Base-by-base conservation (phyloP, 805 yeast species). In the Metschnikowia colocasiae region DNA sequence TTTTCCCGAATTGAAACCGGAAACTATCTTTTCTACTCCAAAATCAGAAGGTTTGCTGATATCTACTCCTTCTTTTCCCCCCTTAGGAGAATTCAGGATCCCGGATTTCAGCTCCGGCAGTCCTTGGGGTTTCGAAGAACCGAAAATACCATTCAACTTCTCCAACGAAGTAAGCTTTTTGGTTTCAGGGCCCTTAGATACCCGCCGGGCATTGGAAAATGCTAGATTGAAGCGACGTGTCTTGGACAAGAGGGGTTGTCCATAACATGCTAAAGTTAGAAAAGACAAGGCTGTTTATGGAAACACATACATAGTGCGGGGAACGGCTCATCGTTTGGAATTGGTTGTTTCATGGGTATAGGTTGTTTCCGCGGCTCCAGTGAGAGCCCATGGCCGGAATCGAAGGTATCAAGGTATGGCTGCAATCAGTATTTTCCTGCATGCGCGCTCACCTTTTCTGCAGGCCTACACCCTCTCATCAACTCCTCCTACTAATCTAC, bases 231-330 rank as follows among this genome's bases (percentile, higher is more conserved):
- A 39, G n/a, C 22, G 27, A 3, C 43, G 43, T 23, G 43, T 23
- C 22, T 40, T 40, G 29, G 36, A 22, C 19, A 31, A 23, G 6
- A 22, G 27, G 22, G 35, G 35, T 29, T 40, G 31, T 5, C 43
- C 43, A 40, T 40, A 40, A 31, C 43, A 40, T n/a, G 43, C 43
- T 40, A 22, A 31, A 22, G 36, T 40, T 40, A 40, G 43, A 3
- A 29, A 12, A 12, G 30, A 15, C 13, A 5, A 12, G 8, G 6
- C 3, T 4, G 15, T 10, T 12, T 9, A 15, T 15, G 39, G 6
- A n/a, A 16, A 7, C 3, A 40, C 43, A 26, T 40, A 40, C 43
- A 40, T 12, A 40, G 16, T 18, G 43, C 43, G 6, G 43, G 43
- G 8, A 40, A 40, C 10, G 43, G 43, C 22, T 40, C 43, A 6